A percentile compares a stretch with the other conserved stretches of the same genome.
Conservation (phyloP, 306 rosid genomes). For the Glycine soja region DNA sequence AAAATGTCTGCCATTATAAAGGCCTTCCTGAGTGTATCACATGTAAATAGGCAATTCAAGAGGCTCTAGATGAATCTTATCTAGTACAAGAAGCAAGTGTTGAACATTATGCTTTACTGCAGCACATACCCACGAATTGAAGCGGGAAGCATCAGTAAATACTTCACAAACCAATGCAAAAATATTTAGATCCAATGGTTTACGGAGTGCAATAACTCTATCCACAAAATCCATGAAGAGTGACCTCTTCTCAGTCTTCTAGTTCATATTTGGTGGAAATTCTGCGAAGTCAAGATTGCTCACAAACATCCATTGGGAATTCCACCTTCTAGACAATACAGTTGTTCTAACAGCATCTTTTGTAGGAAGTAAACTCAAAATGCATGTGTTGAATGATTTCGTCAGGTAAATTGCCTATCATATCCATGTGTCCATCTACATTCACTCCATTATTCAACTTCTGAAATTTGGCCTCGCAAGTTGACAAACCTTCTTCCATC, state of each 20-base stretch:
- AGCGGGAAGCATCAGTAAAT: neutral
- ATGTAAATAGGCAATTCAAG: slow-evolving; percentile 26
- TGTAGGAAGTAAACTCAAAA: slow-evolving; percentile 21
- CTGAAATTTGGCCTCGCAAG: neutral
- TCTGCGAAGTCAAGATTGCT: neutral
- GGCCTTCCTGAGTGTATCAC: slow-evolving; percentile 22
- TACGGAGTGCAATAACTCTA: slow-evolving; percentile 20
- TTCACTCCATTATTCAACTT: neutral
- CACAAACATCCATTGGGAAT: slow-evolving; percentile 27
- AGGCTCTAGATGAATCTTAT: neutral
- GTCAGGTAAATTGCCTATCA: slow-evolving; percentile 34
- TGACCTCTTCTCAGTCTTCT: neutral
- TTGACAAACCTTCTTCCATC: slow-evolving; percentile 29
- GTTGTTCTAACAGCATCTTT: slow-evolving; percentile 45
- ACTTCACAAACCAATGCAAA: slow-evolving; percentile 4
- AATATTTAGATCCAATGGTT: neutral
- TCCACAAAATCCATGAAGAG: slow-evolving; percentile 34
- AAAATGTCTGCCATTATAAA: neutral
- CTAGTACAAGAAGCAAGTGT: neutral
- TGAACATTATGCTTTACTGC: slow-evolving; percentile 28
- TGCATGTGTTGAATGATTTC: slow-evolving; percentile 25
- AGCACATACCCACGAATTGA: slow-evolving; percentile 28
- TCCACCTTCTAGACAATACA: slow-evolving; percentile 43
- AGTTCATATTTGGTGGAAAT: neutral
- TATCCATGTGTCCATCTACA: neutral